Base-by-base conservation (phyloP, 192 early-diverging fungal genomes). In the Mortierella alpina region DNA sequence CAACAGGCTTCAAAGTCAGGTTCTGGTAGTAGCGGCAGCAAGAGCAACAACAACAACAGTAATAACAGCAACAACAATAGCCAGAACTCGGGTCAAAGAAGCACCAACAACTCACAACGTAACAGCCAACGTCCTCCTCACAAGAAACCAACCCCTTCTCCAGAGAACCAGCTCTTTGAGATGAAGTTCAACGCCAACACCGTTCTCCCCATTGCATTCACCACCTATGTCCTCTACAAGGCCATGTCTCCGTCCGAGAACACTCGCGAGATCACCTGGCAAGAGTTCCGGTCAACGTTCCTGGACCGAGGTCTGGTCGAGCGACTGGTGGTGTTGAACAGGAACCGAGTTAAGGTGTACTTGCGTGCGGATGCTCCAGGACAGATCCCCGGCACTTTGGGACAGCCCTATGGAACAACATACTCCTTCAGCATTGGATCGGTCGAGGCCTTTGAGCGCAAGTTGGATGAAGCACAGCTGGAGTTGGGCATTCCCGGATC, bases 251-350 rank as follows among this genome's bases (percentile, higher is more conserved):
- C 83, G 22, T 73, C 59, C 5, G 87, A 89, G 8, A 83, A 84
- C 68, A 73, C 85, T 10, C 84, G 87, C 5, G 91, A 97, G 67
- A 95, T 98, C 58, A 96, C 96, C 11, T 98, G 91, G 92, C 95
- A 97, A 78, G 95, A 98, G 63, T 98, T 99, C 86, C 89, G 95
- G 14, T 90, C 88, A 22, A 88, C 92, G n/a, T 92, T 97, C 77
- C 86, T 99, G 44, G 95, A 98, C 60, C 96, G 95, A 73, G 98
- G 96, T 15, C 86, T 95, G 66, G 98, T 99, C 6, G 95, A 98
- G 63, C 91, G 89, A 46, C 86, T 99, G 11, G 92, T 91, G 6
- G 97, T 99, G 11, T 82, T 96, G 44, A 99, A 99, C 86, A 90
- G 93, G 62, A 92, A 90, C 69, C 85, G 90, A 49, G 98, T 97